phyloP scores from a whole-genome alignment of 371 early-diverging fungal genomes.

The Rhizopus stolonifer region DNA sequence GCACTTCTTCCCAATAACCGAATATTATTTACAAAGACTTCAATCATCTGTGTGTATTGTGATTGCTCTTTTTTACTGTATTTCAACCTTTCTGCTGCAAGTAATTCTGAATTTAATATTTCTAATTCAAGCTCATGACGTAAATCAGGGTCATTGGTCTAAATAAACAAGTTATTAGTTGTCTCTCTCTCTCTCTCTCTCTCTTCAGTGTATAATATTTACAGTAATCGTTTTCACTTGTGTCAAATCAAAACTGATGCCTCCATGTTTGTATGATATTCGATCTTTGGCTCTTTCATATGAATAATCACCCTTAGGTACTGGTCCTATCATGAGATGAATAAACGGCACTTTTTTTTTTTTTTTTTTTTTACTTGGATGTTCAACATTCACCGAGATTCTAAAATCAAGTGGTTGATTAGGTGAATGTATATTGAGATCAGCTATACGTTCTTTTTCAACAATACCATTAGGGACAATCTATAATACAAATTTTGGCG shows the following conservation, averaged over 20 bases:
- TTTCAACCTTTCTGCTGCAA: conserved; percentile 41
- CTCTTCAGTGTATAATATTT: conserved; percentile 8
- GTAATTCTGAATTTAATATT: conserved; percentile 42
- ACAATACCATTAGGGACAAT: conserved; percentile 62
- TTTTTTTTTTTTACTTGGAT: conserved; percentile 37
- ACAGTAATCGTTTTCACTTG: conserved; percentile 58
- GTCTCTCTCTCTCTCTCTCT: no score
- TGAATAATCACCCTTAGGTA: conserved; percentile 36
- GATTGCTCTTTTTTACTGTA: conserved; percentile 41
- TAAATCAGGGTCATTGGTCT: conserved; percentile 27
- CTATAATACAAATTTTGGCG: conserved; percentile 14
- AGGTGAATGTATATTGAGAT: conserved; percentile 74
- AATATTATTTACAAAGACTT: conserved; percentile 60
- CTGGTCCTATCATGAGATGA: conserved; percentile 12
- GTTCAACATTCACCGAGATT: conserved; percentile 72
- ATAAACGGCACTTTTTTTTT: no score
- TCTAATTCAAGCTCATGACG: conserved; percentile 68
- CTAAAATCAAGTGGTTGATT: conserved; percentile 69
- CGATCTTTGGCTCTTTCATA: conserved; percentile 74
- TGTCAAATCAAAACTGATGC: conserved; percentile 76
- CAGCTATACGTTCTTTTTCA: conserved; percentile 63
- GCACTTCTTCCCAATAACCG: conserved; percentile 40
- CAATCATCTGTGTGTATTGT: conserved; percentile 49
- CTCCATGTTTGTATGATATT: conserved; percentile 69
- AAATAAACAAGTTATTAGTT: neutral